A percentile compares a stretch with the other conserved stretches of the same genome.
phyloP scores from a whole-genome alignment of 192 early-diverging fungal genomes.

The Phlyctochytrium bullatum region DNA sequence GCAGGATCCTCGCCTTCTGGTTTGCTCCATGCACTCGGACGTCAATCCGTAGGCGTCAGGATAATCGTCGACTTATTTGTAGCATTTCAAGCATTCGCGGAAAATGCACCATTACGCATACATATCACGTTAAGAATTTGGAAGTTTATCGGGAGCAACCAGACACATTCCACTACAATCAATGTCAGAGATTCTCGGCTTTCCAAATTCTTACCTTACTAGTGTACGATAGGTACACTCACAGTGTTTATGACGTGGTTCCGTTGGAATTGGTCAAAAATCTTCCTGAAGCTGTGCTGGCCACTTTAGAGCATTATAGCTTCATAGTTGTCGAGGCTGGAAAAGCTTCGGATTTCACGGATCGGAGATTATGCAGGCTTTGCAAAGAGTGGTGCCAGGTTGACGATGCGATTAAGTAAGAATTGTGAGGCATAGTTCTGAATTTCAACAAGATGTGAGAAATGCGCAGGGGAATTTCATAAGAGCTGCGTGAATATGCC shows the following conservation, averaged over 20 bases:
- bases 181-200: conserved; percentile 36
- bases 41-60: conserved; percentile 60
- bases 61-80: conserved; percentile 2
- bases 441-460: conserved; percentile 61
- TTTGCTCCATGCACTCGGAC: conserved; percentile 88
- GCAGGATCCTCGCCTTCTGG: conserved; percentile 69
- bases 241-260: conserved; percentile 82
- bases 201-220: conserved; percentile 11
- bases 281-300: conserved; percentile 69
- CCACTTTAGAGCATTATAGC: conserved; percentile 67
- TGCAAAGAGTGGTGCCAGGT: conserved; percentile 38
- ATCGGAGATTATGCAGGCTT: conserved; percentile 51
- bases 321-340: conserved; percentile 84
- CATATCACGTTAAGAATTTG: conserved; percentile 58
- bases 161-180: conserved; percentile 83
- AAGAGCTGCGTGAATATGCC: conserved; percentile 73
- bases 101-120: conserved; percentile 74
- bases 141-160: conserved; percentile 57
- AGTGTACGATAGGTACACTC: conserved; percentile 88
- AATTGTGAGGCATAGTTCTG: background rate
- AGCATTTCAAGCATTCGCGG: conserved; percentile 70
- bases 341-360: conserved; percentile 74
- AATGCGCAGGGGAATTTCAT: conserved; percentile 75
- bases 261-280: conserved; percentile 76
- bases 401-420: conserved; percentile 48